These are phyloP conservation scores for Colletotrichum destructivum DNA, from an alignment of 2,329 filamentous ascomycete species.

Conservation along the genomic window DNA sequence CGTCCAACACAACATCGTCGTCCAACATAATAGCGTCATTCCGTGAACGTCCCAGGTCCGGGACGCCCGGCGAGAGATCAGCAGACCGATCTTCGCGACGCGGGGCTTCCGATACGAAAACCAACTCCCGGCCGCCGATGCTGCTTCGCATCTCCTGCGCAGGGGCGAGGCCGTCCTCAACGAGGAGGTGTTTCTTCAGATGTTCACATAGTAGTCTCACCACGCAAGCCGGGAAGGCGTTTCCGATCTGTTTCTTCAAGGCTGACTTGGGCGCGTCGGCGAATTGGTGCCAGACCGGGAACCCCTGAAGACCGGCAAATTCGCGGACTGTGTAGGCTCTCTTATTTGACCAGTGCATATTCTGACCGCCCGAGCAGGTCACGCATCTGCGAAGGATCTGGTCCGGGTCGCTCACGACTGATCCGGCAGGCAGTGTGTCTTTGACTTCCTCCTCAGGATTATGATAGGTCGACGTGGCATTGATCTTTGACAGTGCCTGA, in stretches of 20 bases:
- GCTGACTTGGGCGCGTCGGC: slow-evolving; percentile 48
- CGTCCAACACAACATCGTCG: background rate
- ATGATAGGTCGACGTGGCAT: slow-evolving; percentile 54
- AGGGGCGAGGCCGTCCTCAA: slow-evolving; percentile 54
- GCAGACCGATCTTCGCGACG: background rate
- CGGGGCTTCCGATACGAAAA: slow-evolving; percentile 28
- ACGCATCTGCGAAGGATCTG: slow-evolving; percentile 70
- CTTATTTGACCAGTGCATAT: slow-evolving; percentile 76
- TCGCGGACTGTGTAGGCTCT: slow-evolving; percentile 78
- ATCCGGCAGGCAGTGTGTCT: slow-evolving; percentile 55
- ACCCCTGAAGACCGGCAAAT: slow-evolving; percentile 78
- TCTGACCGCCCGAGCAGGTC: slow-evolving; percentile 74
- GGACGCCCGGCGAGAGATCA: background rate
- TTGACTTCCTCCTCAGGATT: slow-evolving; percentile 46
- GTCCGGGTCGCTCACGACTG: slow-evolving; percentile 56
- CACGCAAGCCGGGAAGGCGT: slow-evolving; percentile 79
- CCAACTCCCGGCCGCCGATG: slow-evolving; percentile 24
- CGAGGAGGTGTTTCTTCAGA: slow-evolving; percentile 61
- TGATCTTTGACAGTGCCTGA: slow-evolving; percentile 57
- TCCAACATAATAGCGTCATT: slow-evolving; percentile 10
- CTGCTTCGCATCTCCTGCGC: slow-evolving; percentile 7
- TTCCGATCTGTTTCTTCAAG: slow-evolving; percentile 79
- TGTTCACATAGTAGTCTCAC: slow-evolving; percentile 67
- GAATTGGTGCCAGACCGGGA: slow-evolving; percentile 75
- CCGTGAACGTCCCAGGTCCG: background rate